Percentiles rank a stretch among this genome's conserved stretches.
Conservation (phyloP, 306 rosid genomes). For the Quercus engelmannii region DNA sequence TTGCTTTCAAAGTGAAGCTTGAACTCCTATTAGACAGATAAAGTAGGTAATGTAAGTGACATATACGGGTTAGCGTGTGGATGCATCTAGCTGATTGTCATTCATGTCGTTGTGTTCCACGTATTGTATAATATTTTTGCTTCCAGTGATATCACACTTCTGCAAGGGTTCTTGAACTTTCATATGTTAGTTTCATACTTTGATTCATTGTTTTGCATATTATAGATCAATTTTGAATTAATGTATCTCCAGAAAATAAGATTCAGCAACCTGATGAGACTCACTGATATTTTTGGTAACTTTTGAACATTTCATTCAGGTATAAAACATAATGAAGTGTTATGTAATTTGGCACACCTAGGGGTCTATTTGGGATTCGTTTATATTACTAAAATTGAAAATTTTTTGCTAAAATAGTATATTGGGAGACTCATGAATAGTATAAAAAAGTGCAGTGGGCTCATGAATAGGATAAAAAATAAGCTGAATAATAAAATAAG, state of each 20-base stretch:
- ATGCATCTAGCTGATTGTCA: slow-evolving; percentile 6
- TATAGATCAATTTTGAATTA: not conserved
- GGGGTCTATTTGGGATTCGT: too few relatives aligned
- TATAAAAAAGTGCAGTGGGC: accelerated
- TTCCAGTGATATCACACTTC: not conserved
- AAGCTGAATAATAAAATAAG: too few relatives aligned
- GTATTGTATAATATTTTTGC: not conserved
- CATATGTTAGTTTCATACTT: not conserved
- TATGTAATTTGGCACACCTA: too few relatives aligned
- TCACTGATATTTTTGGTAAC: not conserved
- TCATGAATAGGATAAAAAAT: too few relatives aligned
- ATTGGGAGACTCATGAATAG: accelerated
- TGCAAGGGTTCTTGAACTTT: not conserved
- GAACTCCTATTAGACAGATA: slow-evolving; percentile 14
- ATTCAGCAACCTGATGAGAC: not conserved
- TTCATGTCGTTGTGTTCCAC: not conserved
- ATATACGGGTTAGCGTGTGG: slow-evolving; percentile 16
- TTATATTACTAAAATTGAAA: too few relatives aligned
- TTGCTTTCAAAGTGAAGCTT: slow-evolving; percentile 13
- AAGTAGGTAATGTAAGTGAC: slow-evolving; percentile 13
- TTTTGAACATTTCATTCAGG: not conserved
- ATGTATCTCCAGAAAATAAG: not conserved
- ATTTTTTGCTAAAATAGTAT: accelerated
- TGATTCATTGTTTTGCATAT: not conserved
- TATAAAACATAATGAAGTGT: too few relatives aligned